Conservation (phyloP, 2,329 filamentous ascomycete genomes). For the Arthrobotrys entomopaga region DNA sequence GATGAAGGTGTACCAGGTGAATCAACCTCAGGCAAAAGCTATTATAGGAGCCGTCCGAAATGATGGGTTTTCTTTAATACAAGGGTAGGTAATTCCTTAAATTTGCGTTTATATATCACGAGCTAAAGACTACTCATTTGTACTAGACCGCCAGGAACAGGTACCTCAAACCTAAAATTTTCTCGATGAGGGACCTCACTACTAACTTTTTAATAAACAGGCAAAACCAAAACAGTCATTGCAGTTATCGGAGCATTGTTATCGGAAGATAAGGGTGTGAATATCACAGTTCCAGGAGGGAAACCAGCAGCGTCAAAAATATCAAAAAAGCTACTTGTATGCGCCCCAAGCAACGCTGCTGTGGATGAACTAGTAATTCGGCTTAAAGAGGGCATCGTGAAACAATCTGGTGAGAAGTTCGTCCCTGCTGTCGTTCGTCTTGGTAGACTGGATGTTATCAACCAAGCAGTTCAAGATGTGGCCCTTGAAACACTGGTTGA, state of each 20-base stretch:
- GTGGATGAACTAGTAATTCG: constrained; percentile 95
- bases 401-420: constrained; percentile 75
- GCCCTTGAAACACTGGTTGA: constrained; percentile 92
- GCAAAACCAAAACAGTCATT: constrained; percentile 97
- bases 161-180: constrained; percentile 5
- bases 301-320: constrained; percentile 61
- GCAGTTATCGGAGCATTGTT: constrained; percentile 92
- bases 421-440: constrained; percentile 89
- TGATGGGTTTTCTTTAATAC: constrained; percentile 94
- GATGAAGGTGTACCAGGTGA: constrained; percentile 82
- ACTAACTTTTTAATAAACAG: constrained; percentile 61
- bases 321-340: constrained; percentile 89
- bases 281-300: constrained; percentile 58
- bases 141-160: constrained; percentile 81
- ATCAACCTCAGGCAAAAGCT: constrained; percentile 87
- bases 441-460: constrained; percentile 91
- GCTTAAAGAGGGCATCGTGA: constrained; percentile 86
- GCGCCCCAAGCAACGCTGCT: constrained; percentile 97
- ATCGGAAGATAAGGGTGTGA: constrained; percentile 61
- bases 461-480: constrained; percentile 85
- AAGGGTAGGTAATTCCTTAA: constrained; percentile 71
- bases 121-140: constrained; percentile 57
- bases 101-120: constrained; percentile 10
- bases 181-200: background rate
- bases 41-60: constrained; percentile 93